Evolutionary conservation across 2,329 filamentous ascomycete genomes (phyloP).

Genomic region (Cercospora zeina): DNA sequence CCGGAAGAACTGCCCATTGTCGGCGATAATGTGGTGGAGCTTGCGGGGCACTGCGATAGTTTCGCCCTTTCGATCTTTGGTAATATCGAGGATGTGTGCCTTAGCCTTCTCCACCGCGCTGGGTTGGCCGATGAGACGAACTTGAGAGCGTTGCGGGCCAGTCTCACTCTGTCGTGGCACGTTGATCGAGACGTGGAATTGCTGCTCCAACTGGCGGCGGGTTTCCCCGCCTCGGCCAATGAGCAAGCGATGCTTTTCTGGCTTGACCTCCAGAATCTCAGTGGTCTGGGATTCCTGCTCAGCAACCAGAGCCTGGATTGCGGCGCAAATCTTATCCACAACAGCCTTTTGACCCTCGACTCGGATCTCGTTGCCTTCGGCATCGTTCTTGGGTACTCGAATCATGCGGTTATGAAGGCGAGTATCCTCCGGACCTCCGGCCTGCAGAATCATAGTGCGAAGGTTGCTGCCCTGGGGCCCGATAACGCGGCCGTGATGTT

Average conservation of each 20-base stretch:
- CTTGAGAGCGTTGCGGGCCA: slow-evolving; percentile 75
- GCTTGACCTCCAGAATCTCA: slow-evolving; percentile 76
- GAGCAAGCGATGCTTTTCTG: slow-evolving; percentile 83
- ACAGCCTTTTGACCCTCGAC: slow-evolving; percentile 81
- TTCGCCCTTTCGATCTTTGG: slow-evolving; percentile 86
- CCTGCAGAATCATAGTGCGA: slow-evolving; percentile 79
- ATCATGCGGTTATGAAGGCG: slow-evolving; percentile 84
- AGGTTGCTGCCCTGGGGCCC: slow-evolving; percentile 82
- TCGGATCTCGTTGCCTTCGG: slow-evolving; percentile 74
- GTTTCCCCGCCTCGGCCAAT: slow-evolving; percentile 91
- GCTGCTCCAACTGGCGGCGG: slow-evolving; percentile 78
- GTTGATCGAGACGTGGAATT: slow-evolving; percentile 84
- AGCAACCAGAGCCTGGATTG: slow-evolving; percentile 78
- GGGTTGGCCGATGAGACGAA: slow-evolving; percentile 81
- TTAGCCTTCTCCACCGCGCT: slow-evolving; percentile 82
- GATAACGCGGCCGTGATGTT: slow-evolving; percentile 87
- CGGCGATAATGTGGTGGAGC: slow-evolving; percentile 79
- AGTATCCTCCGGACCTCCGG: slow-evolving; percentile 85
- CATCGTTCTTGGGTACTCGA: slow-evolving; percentile 89
- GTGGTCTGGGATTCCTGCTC: slow-evolving; percentile 81
- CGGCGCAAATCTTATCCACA: slow-evolving; percentile 82
- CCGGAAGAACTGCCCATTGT: slow-evolving; percentile 92
- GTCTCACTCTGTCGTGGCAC: slow-evolving; percentile 72
- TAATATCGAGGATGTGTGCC: slow-evolving; percentile 73
- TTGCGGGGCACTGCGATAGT: slow-evolving; percentile 79